Percentiles rank a stretch among this genome's conserved stretches.
Conservation (phyloP, 2,329 filamentous ascomycete species). For the Cercospora zeina region DNA sequence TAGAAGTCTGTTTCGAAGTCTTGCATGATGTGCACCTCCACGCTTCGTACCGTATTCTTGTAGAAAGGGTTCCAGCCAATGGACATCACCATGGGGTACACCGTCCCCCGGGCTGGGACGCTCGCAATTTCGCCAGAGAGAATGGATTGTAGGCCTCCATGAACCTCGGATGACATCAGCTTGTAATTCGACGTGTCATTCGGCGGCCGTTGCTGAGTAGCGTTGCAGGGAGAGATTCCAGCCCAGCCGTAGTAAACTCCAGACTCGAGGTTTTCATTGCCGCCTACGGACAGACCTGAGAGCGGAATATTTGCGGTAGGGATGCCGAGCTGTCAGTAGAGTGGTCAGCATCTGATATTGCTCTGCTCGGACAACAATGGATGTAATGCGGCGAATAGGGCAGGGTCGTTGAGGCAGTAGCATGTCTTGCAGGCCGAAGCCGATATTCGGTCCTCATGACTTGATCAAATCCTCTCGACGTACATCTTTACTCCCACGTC, state of each 20-base stretch:
- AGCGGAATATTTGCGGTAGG: slow-evolving; percentile 87
- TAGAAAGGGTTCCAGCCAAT: slow-evolving; percentile 98
- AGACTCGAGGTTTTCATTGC: slow-evolving; percentile 61
- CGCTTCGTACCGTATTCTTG: slow-evolving; percentile 81
- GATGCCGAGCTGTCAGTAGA: slow-evolving; percentile 71
- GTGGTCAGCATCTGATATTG: not conserved
- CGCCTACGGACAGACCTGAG: slow-evolving; percentile 69
- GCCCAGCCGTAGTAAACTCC: slow-evolving; percentile 96
- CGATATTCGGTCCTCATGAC: not conserved
- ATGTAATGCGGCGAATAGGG: not conserved
- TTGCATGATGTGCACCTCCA: slow-evolving; percentile 67
- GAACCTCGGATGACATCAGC: slow-evolving; percentile 29
- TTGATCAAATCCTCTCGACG: slow-evolving; percentile 17
- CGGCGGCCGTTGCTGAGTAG: slow-evolving; percentile 31
- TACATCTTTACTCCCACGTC: slow-evolving; percentile 88
- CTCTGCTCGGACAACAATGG: not conserved
- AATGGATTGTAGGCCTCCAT: slow-evolving; percentile 24
- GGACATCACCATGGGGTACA: slow-evolving; percentile 88
- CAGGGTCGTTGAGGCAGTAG: not conserved
- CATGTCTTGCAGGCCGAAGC: not conserved
- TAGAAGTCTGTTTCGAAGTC: slow-evolving; percentile 81
- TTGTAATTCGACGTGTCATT: slow-evolving; percentile 32
- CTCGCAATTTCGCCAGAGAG: slow-evolving; percentile 16
- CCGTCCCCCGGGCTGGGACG: slow-evolving; percentile 35
- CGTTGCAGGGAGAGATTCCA: slow-evolving; percentile 54